Evolutionary conservation across 495 filamentous ascomycete species (phyloP), one percentile per base, ranked within the genome.

Genomic region (Trichoderma erinaceum): DNA sequence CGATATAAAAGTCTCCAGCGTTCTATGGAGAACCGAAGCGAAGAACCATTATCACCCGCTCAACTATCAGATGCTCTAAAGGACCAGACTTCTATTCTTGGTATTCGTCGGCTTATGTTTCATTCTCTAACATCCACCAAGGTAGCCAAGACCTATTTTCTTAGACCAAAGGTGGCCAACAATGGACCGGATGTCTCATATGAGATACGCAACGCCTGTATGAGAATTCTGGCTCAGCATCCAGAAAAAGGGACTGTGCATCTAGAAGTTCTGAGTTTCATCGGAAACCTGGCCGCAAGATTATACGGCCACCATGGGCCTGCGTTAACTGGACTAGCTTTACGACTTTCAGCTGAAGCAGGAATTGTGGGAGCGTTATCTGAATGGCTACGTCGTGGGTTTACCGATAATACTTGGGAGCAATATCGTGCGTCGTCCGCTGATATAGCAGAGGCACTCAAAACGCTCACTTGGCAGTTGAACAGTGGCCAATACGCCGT

Each of bases 51-150:
- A 15, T 29, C 56, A 13, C 56, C 56, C 11, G 27, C 27, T 18
- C 25, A 61, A 23, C 12, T 61, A 25, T 11, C 27, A 29, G 27
- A 23, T 13, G 56, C 56, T 29, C 25, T 61, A 3, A 29, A 32
- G 13, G 16, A 15, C 56, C 56, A 61, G 11, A 32, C 23, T 7
- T 61, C 56, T 13, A 61, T 61, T 13, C 10, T 21, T 11, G 27
- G 27, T 29, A 66, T 66, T 44, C 65, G 65, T 32, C 41, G 65
- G 11, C 56, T 61, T 12, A 25, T 61, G 25, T 61, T 61, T 32
- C 56, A 32, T 18, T 12, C 7, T 5, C 27, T 61, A 11, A 13
- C 8, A 10, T 61, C 23, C 5, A 23, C 3, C 3, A 25, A 32
- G 16, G 16, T 18, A 32, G 56, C 56, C 23, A 61, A 32, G 56